Evolutionary conservation across 345 rosid species (phyloP), one percentile per base, ranked within the genome.

Genomic region (Pugionium cornutum): DNA sequence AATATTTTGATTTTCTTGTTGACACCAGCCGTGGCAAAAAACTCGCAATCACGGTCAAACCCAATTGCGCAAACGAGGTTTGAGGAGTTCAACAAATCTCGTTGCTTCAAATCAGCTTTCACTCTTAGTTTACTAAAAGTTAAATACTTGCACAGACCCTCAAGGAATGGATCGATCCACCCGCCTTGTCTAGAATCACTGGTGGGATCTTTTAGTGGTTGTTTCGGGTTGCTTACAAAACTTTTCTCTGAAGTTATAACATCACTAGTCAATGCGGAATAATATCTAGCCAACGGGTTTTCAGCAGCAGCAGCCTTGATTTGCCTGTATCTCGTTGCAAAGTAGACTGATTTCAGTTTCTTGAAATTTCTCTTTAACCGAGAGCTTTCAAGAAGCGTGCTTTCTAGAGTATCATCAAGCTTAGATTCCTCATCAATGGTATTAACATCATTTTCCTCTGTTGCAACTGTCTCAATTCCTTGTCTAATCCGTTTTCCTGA

Each of bases 101-200:
- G 92, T 83, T 94, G 96, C 63, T 87, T 86, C 79, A 94, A 77
- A 72, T 94, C 85, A 33, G 99, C 97, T 66, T 83, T 90, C 53
- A 90, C 92, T 81, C 79, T 86, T 44, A 90, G 75, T 78, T 85
- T 84, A 70, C 87, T 90, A 80, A 83, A 84, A 55, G 96, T 83
- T 45, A 94, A 75, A 62, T 90, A 90, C 73, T 78, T 94, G 91
- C 99, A 90, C 69, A 94, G 76, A 44, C 96, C 97, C 81, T 90
- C 96, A 4, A 94, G 96, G 67, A 94, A 90, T 18, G 99, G 97
- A 75, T 83, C 83, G 57, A 94, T 88, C 99, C 99, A 94, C 72
- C 85, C 89, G 35, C 82, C 80, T 61, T 76, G 77, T 73, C 74
- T 83, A 52, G 75, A 62, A 59, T 79, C 87, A 61, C 29, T 49